Evolutionary conservation across 78 protist species (phyloP).

Genomic region (Dictyostelium capitatum): DNA sequence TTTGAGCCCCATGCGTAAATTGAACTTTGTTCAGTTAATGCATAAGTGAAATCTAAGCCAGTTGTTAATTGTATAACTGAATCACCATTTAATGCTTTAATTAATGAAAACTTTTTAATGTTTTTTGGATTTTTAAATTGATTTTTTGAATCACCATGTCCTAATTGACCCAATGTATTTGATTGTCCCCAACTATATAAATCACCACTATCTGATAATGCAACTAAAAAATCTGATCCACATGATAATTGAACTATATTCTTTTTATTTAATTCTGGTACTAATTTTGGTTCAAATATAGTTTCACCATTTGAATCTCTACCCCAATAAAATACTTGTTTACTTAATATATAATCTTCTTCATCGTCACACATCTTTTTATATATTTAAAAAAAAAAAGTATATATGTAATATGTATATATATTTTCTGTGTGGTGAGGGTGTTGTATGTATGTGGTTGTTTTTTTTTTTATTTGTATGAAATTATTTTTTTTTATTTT

Average conservation of each 20-base stretch:
- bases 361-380: neutral
- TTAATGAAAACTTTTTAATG: conserved; percentile 49
- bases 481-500: too few species aligned
- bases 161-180: conserved; percentile 76
- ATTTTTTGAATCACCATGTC: conserved; percentile 62
- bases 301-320: neutral
- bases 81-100: conserved; percentile 41
- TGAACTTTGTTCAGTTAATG: conserved; percentile 45
- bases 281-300: neutral
- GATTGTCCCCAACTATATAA: conserved; percentile 68
- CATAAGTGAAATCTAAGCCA: conserved; percentile 50
- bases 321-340: conserved; percentile 1
- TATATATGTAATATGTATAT: too few species aligned
- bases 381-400: too few species aligned
- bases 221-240: conserved; percentile 18
- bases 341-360: neutral
- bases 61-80: conserved; percentile 6
- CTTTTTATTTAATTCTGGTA: neutral
- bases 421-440: too few species aligned
- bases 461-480: too few species aligned
- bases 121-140: neutral
- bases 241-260: conserved; percentile 15
- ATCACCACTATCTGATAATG: conserved; percentile 60
- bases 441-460: neutral
- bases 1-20: conserved; percentile 49